Evolutionary conservation across 1,139 yeast species (phyloP).

Genomic region (Groenewaldozyma auringiensis): DNA sequence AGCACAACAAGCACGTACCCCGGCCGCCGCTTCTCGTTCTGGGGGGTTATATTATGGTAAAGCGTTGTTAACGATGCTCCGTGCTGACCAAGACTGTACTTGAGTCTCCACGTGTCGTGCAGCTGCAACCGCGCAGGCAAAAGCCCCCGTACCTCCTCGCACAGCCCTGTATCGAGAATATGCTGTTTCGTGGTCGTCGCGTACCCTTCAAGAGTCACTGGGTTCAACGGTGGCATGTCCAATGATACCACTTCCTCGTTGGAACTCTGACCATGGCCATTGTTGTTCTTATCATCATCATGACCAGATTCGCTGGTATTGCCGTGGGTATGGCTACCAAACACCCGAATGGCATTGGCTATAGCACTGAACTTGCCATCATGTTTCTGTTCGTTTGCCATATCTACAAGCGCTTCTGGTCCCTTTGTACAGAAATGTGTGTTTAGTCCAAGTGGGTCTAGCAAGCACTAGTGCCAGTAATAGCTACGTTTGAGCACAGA

Average conservation of each 20-base stretch:
- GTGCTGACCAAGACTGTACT: slow-evolving; percentile 81
- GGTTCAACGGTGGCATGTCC: slow-evolving; percentile 38
- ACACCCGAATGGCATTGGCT: neutral
- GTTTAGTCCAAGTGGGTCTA: too few species aligned
- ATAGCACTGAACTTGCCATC: neutral
- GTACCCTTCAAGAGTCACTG: slow-evolving; percentile 50
- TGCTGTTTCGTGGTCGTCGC: slow-evolving; percentile 46
- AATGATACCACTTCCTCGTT: slow-evolving; percentile 2
- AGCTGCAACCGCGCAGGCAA: slow-evolving; percentile 75
- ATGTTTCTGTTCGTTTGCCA: too few species aligned
- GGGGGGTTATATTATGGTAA: slow-evolving; percentile 39
- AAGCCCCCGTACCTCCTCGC: slow-evolving; percentile 63
- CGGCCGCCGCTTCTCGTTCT: slow-evolving; percentile 34
- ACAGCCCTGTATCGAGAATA: slow-evolving; percentile 52
- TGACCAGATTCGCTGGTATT: neutral
- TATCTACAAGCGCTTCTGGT: too few species aligned
- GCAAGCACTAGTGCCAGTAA: too few species aligned
- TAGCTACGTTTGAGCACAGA: too few species aligned
- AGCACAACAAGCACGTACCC: slow-evolving; percentile 67
- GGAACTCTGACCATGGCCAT: neutral
- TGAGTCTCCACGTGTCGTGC: slow-evolving; percentile 65
- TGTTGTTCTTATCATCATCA: neutral
- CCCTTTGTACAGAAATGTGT: too few species aligned
- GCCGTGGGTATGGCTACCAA: neutral
- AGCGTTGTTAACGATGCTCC: slow-evolving; percentile 83